Base-by-base conservation (phyloP, 257 asterid species). In the Nicotiana benthamiana region DNA sequence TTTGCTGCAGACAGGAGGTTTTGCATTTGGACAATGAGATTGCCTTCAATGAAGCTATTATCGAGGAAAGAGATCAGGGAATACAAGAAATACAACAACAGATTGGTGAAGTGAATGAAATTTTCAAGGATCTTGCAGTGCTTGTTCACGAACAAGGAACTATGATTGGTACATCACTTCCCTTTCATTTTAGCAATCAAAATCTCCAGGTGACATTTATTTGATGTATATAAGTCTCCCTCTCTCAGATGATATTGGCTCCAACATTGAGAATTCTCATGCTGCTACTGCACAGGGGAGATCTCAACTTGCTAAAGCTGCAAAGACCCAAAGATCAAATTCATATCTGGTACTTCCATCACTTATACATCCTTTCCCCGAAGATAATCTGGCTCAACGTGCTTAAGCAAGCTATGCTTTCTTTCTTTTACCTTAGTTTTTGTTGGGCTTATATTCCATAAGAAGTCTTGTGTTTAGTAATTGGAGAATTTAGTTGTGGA, bases 41-140 rank as follows among this genome's bases (percentile, higher is more conserved):
- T 83, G 76, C 96, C 79, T 95, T 92, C 87, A 93, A 95, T 61
- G 97, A 95, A 83, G 98, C 98, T 79, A 91, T 92, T 79, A 92
- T 95, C 70, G 98, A 95, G 89, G 99, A 95, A 89, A 88, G 98
- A 82, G 98, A 93, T 15, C 99, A 88, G 64, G 99, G 99, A 18
- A 92, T 95, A 86, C 90, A 95, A 72, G 99, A 95, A 87, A 93
- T 95, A 63, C 97, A 93, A 63, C 96, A 95, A 66, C 98, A 93
- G 86, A 95, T 95, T 75, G 97, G 97, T 51, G 97, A 95, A 92
- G 99, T 95, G 62, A 93, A 91, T 83, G 98, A 92, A 87, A 93
- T 95, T 77, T 93, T 95, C 93, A 95, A 93, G 87, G 99, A 93
- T 86, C 92, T 95, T 11, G 97, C 94, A 0, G 97, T 95, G 40